These are phyloP conservation scores for Colletotrichum zoysiae DNA, from an alignment of 2,329 filamentous ascomycete genomes.

Conservation along the genomic window DNA sequence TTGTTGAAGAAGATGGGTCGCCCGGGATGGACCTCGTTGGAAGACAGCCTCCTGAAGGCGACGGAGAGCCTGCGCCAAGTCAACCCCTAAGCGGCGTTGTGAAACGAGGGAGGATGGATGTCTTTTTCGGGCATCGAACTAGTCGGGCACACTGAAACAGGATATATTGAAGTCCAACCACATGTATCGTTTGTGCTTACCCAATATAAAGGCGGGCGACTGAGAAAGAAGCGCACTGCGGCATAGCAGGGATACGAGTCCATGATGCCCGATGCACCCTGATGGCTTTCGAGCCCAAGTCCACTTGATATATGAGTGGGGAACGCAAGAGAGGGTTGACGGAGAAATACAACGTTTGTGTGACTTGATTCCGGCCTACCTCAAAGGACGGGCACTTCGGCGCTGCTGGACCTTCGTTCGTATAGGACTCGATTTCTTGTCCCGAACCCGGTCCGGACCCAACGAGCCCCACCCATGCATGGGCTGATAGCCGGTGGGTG, in stretches of 20 bases:
- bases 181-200: not conserved
- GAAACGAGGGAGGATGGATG: too few species aligned
- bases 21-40: slow-evolving; percentile 1
- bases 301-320: too few species aligned
- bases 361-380: too few species aligned
- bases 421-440: too few species aligned
- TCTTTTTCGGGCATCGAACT: not conserved
- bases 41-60: not conserved
- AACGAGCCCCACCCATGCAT: not conserved
- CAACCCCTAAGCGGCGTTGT: not conserved
- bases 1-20: slow-evolving; percentile 1
- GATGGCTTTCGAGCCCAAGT: too few species aligned
- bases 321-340: too few species aligned
- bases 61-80: slow-evolving; percentile 1
- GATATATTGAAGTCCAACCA: not conserved
- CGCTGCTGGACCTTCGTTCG: too few species aligned
- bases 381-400: too few species aligned
- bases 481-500: not conserved
- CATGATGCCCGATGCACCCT: not conserved
- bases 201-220: too few species aligned
- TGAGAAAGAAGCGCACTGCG: too few species aligned
- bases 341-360: too few species aligned
- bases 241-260: too few species aligned
- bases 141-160: not conserved
- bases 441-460: not conserved